phyloP scores from a whole-genome alignment of 2,329 filamentous ascomycete genomes.

The Diplocarpon rosae region DNA sequence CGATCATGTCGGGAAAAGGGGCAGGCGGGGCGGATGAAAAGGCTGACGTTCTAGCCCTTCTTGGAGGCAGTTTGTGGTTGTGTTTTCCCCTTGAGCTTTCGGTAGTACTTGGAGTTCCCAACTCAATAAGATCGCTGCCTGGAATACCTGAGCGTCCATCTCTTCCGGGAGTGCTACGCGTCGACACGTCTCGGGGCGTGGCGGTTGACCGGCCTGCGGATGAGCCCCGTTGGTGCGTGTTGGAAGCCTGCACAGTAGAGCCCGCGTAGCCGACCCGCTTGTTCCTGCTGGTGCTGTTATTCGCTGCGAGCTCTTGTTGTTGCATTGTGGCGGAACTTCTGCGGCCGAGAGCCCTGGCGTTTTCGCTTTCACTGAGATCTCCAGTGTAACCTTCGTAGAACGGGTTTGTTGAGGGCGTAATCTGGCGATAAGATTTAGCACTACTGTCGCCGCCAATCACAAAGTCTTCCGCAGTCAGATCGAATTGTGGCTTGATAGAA shows the following conservation, averaged over 20 bases:
- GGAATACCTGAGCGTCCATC: too few species aligned
- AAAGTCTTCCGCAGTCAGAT: conserved; percentile 1
- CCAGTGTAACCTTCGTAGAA: neutral
- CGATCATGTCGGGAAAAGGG: neutral
- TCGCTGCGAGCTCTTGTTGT: too few species aligned
- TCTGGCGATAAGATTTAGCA: neutral
- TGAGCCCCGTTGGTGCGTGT: too few species aligned
- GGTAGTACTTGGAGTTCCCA: too few species aligned
- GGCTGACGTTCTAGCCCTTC: neutral
- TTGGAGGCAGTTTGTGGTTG: neutral
- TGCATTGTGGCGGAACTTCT: neutral
- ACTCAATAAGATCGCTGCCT: too few species aligned
- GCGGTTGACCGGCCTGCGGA: too few species aligned
- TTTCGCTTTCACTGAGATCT: neutral
- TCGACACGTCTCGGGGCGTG: too few species aligned
- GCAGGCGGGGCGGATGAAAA: neutral
- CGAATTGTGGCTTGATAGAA: conserved; percentile 3
- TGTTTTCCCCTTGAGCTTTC: too few species aligned
- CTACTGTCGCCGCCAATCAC: neutral
- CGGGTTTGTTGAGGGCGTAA: neutral
- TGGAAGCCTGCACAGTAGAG: too few species aligned
- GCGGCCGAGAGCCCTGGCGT: neutral
- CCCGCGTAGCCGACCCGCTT: too few species aligned
- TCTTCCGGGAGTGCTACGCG: too few species aligned
- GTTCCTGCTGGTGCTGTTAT: too few species aligned